Evolutionary conservation across 176 grass and related monocot species (phyloP), one percentile per base, ranked within the genome.

Genomic region (Phoenix roebelenii): DNA sequence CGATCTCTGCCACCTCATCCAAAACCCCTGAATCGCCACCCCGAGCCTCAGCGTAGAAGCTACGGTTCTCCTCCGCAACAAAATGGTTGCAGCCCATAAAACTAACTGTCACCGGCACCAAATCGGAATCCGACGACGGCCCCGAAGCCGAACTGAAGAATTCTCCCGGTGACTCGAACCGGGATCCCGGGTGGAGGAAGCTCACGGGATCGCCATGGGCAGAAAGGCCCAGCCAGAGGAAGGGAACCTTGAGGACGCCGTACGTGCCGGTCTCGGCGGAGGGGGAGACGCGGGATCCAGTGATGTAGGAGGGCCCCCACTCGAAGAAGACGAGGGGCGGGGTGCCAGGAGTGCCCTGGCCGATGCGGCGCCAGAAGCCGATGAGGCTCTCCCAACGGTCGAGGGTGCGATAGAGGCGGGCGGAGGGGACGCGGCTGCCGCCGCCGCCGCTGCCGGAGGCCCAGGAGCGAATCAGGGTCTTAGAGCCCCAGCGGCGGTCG

Each of bases 361-460:
- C 60, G 23, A 74, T 74, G 29, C 60, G 26, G 63, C 70, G 77
- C 77, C 77, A 80, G 57, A 80, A 80, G 22, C 77, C 77, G 10
- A 80, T 68, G 18, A 80, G 63, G 5, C 51, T 62, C 70, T 80
- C 77, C 77, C 77, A 80, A 52, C 72, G 62, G 55, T 80, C 77
- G 19, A 80, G 77, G 12, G 63, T 55, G 25, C 25, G 60, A 50
- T 74, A 80, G 3, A 80, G 69, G n/a, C 50, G 77, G 9, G 63
- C 57, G 15, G 59, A 68, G 17, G 70, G 24, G 24, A 52, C 25
- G 26, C 22, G 22, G 49, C 63, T 4, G 14, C 39, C 17, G 1
- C 52, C 52, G 52, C 28, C 18, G 25, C 26, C 52, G 52, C 28
- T 14, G 25, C 26, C 54, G 9, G 54, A 22, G 17, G 18, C 35